phyloP scores from a whole-genome alignment of 768 basidiomycete genomes.

The Suillus subalutaceus region DNA sequence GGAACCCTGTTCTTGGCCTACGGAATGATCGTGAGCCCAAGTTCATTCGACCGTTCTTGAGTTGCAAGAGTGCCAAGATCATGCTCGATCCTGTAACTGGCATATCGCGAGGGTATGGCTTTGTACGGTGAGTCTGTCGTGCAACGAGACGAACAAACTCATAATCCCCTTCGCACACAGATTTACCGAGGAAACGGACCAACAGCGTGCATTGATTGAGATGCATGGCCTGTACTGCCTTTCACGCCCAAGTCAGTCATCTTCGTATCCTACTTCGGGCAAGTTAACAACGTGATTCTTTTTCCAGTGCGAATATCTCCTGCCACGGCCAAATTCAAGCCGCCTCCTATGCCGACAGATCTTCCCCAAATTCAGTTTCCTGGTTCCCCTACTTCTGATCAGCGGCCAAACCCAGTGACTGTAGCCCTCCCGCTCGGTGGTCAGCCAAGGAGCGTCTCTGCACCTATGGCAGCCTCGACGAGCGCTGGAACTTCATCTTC shows the following conservation, averaged over 20 bases:
- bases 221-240: conserved; percentile 92
- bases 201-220: conserved; percentile 86
- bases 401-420: conserved; percentile 44
- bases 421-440: conserved; percentile 50
- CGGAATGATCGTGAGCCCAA: conserved; percentile 87
- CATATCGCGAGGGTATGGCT: conserved; percentile 89
- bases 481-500: conserved; percentile 26
- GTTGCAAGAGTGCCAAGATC: conserved; percentile 95
- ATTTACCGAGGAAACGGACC: conserved; percentile 87
- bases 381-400: conserved; percentile 26
- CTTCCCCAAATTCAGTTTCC: conserved; percentile 52
- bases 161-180: conserved; percentile 37
- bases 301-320: conserved; percentile 84
- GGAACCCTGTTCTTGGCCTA: conserved; percentile 85
- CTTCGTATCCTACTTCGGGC: conserved; percentile 8
- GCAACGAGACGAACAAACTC: background rate
- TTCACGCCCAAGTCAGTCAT: conserved; percentile 78
- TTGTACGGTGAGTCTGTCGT: conserved; percentile 67
- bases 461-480: conserved; percentile 57
- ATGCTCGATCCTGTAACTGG: conserved; percentile 92
- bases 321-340: conserved; percentile 86
- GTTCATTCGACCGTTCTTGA: conserved; percentile 85
- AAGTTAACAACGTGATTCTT: conserved; percentile 33
- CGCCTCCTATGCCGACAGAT: conserved; percentile 49
- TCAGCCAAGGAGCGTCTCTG: conserved; percentile 68